Base-by-base conservation (phyloP, 495 filamentous ascomycete species). In the Parachaetomium inaequale region DNA sequence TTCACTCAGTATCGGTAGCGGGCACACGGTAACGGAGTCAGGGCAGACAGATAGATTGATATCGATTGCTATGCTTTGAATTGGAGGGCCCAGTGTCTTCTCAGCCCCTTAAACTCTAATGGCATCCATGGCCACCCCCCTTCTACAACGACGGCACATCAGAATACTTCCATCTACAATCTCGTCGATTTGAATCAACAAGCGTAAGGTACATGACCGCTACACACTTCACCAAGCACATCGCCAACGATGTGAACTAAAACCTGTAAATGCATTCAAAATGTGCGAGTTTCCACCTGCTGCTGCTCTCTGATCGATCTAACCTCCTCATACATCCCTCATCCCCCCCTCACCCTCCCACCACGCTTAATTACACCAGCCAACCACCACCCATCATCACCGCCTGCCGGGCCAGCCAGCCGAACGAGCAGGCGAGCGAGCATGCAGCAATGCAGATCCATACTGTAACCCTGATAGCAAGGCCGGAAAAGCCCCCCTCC, bases 391-490 rank as follows among this genome's bases (percentile, higher is more conserved):
- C 28, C 19, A 36, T 26, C 31, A 36, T 23, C 31, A 34, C 12
- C 19, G 51, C 38, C 31, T 54, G 29, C 51, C 19, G 32, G 50
- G 36, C 52, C 52, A 40, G 34, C 34, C 52, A 55, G 52, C 52
- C 32, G 21, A n/a, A 26, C 34, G 14, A 55, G 34, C 32, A 54
- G n/a, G 51, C 8, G 23, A 26, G 25, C 25, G 23, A 26, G 25
- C 25, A 8, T 17, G 25, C 25, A 21, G 21, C 43, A 15, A 49
- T 40, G 36, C 36, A 49, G 17, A 15, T 12, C 14, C 26, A 51
- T 19, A 51, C n/a, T n/a, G n/a, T n/a, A 32, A 2, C 31, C 25
- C 25, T 51, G 47, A 51, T 51, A 49, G 45, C 23, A 21, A 15
- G 45, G 45, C 23, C n/a, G 10, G 45, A 4, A 2, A 23, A 17